phyloP scores from a whole-genome alignment of 2,329 filamentous ascomycete genomes.

The Magnaporthales sp. region DNA sequence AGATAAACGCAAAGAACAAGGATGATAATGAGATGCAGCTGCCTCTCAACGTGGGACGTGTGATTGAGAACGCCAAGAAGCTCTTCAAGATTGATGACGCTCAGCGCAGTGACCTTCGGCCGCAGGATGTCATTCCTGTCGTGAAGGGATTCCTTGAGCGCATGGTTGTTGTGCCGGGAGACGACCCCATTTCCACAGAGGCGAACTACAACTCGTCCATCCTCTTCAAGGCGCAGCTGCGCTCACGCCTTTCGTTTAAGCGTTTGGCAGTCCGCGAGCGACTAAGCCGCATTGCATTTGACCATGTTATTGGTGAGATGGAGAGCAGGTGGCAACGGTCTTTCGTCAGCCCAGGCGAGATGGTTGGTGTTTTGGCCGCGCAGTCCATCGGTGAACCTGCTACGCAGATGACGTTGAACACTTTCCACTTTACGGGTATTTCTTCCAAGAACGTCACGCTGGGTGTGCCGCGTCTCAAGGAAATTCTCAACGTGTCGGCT shows the following conservation, averaged over 20 bases:
- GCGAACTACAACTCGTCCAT: slow-evolving; percentile 83
- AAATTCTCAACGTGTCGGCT: slow-evolving; percentile 95
- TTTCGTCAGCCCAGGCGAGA: slow-evolving; percentile 86
- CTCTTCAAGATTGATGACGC: slow-evolving; percentile 85
- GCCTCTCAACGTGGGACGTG: slow-evolving; percentile 82
- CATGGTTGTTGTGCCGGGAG: slow-evolving; percentile 78
- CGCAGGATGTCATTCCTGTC: slow-evolving; percentile 74
- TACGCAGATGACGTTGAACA: slow-evolving; percentile 99
- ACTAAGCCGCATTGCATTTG: slow-evolving; percentile 84
- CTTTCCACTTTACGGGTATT: slow-evolving; percentile 99
- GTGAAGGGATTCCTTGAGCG: slow-evolving; percentile 67
- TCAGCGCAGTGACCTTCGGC: slow-evolving; percentile 81
- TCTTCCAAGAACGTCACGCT: slow-evolving; percentile 89
- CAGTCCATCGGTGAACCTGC: slow-evolving; percentile 98
- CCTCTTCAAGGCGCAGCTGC: slow-evolving; percentile 84
- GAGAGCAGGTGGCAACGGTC: slow-evolving; percentile 82
- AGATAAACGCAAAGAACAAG: slow-evolving; percentile 57
- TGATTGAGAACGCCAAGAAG: slow-evolving; percentile 83
- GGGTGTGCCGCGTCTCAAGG: slow-evolving; percentile 97
- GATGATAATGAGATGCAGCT: slow-evolving; percentile 83
- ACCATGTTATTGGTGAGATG: slow-evolving; percentile 84
- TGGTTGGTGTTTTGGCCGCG: slow-evolving; percentile 95
- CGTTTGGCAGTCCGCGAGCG: slow-evolving; percentile 79
- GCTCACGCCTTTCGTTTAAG: slow-evolving; percentile 87
- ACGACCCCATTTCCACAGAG: slow-evolving; percentile 73